Conservation (phyloP, 768 basidiomycete species). For the Panaeolus cyanescens region DNA sequence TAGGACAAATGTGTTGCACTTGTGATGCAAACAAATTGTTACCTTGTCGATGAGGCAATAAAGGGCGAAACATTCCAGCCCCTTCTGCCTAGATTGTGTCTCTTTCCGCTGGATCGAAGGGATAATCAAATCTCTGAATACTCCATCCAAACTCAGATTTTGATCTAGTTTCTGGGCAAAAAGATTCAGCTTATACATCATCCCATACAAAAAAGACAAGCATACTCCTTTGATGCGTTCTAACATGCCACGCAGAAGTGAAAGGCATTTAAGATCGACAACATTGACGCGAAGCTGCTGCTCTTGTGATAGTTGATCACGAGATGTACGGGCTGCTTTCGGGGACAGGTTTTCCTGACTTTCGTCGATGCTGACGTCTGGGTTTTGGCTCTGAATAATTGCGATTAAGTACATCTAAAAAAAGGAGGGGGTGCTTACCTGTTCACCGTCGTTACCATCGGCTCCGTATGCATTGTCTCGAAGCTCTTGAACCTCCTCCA, state of each 20-base stretch:
- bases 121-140: conserved; percentile 80
- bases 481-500: conserved; percentile 84
- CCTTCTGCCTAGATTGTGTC: conserved; percentile 59
- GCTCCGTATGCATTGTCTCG: conserved; percentile 49
- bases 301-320: conserved; percentile 53
- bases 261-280: conserved; percentile 74
- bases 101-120: conserved; percentile 84
- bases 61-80: conserved; percentile 68
- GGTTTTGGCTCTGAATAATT: conserved; percentile 14
- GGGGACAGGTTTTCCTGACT: conserved; percentile 19
- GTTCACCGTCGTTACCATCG: conserved; percentile 32
- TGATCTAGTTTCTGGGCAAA: conserved; percentile 60
- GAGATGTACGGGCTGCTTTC: conserved; percentile 19
- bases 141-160: conserved; percentile 72
- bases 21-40: conserved; percentile 6
- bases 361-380: conserved; percentile 28
- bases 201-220: neutral
- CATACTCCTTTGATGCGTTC: conserved; percentile 85
- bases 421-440: conserved; percentile 13
- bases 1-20: neutral
- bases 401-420: conserved; percentile 4
- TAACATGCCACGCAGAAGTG: conserved; percentile 79
- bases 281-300: conserved; percentile 58
- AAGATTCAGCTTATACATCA: neutral
- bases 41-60: conserved; percentile 78